Base-by-base conservation (phyloP, 176 grass and related monocot species). In the Guadua angustifolia region DNA sequence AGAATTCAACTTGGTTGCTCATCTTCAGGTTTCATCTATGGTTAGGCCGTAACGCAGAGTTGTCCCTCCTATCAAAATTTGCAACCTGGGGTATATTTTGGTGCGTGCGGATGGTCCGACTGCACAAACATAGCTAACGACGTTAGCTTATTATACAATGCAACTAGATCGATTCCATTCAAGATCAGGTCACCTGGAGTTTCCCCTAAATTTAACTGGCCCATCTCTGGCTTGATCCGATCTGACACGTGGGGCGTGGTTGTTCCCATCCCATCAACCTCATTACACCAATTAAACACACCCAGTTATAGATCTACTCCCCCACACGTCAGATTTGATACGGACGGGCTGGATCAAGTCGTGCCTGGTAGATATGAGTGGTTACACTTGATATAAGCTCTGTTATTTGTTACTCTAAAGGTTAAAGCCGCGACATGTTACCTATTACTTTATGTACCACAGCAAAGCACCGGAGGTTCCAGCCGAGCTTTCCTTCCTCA, bases 11-110 rank as follows among this genome's bases (percentile, higher is more conserved):
- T n/a, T 14, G 72, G 21, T 56, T 50, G 49, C 50, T 52, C 10
- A 17, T 75, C 1, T 10, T 7, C 65, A 4, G 3, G 32, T 38
- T 56, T 38, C 21, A 11, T 36, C 5, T 49, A 10, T n/a, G 75
- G 78, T 81, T 81, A 81, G 69, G 85, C 78, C 9, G 70, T 35
- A 46, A 58, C 12, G 38, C 85, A 87, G 47, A 56, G 36, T 1
- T 57, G 69, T 26, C 9, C 36, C 38, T 68, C 29, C 59, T 14
- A 66, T 58, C 8, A 68, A 24, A 56, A 33, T 38, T 18, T 33
- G 59, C 69, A 80, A 66, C 59, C 58, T 86, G 69, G 19, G 17
- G 32, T 0, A 14, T 29, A 2, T 66, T 80, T 73, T 15, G 69
- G 57, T 33, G 25, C 46, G 77, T 75, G 78, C 60, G 71, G 61